Evolutionary conservation across 2,329 filamentous ascomycete species (phyloP), one percentile per base, ranked within the genome.

Genomic region (Chrysoporthe cubensis): DNA sequence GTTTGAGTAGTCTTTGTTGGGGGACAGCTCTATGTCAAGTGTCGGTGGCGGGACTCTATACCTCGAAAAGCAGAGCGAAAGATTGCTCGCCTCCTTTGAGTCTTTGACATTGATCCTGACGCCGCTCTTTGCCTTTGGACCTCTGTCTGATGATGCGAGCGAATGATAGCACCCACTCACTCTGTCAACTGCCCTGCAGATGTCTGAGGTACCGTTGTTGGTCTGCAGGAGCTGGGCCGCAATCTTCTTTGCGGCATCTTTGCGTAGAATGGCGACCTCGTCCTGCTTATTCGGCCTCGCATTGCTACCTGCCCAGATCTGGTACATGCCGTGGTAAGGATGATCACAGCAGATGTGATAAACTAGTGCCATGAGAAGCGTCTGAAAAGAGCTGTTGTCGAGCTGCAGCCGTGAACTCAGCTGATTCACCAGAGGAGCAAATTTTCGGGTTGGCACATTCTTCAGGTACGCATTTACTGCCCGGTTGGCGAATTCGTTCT

Each of bases 241-340:
- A 44, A 98, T 84, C 60, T 83, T 85, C 46, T 85, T 87, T 1
- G 94, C 93, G 16, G 94, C 94, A 70, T 84, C 85, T 73, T 91
- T 88, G 61, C 96, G 89, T 4, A 91, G 90, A 26, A 89, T 81
- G 0, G 92, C 91, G 3, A 91, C 87, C 52, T 91, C 88, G 72
- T 97, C 95, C 72, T 91, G 90, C 64, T 84, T 84, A 73, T 90
- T 89, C 62, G 85, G 86, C 69, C 89, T 90, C 64, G 87, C 88
- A 73, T 90, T 91, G 57, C 88, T 89, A 32, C 91, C 90, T 2
- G 94, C 92, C 83, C 95, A 97, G 54, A 99, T 93, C 73, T 98
- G 94, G 76, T 99, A 97, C 89, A 98, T 95, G 61, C 94, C 94
- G 76, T 99, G 96, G 77, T 94, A 97, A 0, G 96, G 96, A 79